Percentiles rank a stretch among this genome's conserved stretches.
Conservation (phyloP, 768 basidiomycete genomes). For the Rhodosporidiobolus sp. region DNA sequence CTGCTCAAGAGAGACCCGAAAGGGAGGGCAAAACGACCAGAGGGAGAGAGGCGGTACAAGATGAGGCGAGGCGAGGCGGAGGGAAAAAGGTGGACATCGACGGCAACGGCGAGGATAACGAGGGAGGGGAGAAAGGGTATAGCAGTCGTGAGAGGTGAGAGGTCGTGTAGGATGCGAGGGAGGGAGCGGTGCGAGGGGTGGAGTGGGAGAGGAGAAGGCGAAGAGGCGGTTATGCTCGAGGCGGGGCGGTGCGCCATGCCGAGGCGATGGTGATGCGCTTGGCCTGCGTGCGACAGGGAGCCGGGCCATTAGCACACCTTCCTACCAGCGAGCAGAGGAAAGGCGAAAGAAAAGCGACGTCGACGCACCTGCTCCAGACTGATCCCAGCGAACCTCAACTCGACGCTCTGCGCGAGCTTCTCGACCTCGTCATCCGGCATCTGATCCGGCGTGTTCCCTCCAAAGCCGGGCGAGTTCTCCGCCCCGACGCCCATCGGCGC, state of each 20-base stretch:
- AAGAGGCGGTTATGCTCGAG: conserved; percentile 19
- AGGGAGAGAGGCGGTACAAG: no score
- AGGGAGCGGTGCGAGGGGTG: background rate
- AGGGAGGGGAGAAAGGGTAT: no score
- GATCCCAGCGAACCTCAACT: conserved; percentile 77
- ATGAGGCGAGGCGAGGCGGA: no score
- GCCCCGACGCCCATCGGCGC: conserved; percentile 47
- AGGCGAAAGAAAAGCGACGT: background rate
- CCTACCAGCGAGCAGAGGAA: background rate
- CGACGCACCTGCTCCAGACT: conserved; percentile 77
- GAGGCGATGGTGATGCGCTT: conserved; percentile 47
- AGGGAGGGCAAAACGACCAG: no score
- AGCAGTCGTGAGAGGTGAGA: no score
- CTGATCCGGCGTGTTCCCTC: conserved; percentile 53
- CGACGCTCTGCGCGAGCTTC: conserved; percentile 64
- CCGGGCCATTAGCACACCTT: no score
- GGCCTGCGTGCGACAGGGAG: no score
- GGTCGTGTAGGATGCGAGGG: no score
- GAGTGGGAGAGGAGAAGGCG: no score
- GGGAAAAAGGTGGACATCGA: no score
- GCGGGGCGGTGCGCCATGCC: conserved; percentile 38
- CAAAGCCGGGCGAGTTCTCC: conserved; percentile 37
- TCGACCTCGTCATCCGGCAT: conserved; percentile 27
- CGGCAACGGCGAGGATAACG: no score
- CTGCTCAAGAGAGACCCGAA: no score